A percentile compares a stretch with the other conserved stretches of the same genome.
Conservation (phyloP, 108 stramenopile species). For the Epipyxis sp. region DNA sequence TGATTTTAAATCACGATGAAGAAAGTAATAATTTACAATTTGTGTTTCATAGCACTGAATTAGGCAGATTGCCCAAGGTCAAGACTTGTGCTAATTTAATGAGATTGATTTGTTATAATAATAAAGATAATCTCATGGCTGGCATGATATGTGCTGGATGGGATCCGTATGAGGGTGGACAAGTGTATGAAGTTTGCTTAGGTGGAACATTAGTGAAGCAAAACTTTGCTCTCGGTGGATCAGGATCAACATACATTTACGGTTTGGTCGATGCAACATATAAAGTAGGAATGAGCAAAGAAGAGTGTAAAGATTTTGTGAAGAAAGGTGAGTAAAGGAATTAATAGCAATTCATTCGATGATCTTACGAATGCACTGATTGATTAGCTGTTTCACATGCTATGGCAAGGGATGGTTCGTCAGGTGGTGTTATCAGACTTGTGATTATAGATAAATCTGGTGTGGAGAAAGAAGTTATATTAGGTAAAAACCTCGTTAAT, state of each 20-base stretch:
- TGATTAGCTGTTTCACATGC: slow-evolving; percentile 88
- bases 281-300: slow-evolving; percentile 72
- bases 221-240: slow-evolving; percentile 85
- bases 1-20: neutral
- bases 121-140: slow-evolving; percentile 89
- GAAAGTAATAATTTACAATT: neutral
- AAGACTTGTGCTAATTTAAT: slow-evolving; percentile 26
- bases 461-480: slow-evolving; percentile 55
- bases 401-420: slow-evolving; percentile 94
- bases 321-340: too few species aligned
- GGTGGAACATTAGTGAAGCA: slow-evolving; percentile 87
- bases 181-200: slow-evolving; percentile 79
- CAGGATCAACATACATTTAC: slow-evolving; percentile 87
- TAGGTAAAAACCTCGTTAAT: neutral
- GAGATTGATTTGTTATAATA: slow-evolving; percentile 68
- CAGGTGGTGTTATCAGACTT: slow-evolving; percentile 90
- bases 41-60: slow-evolving; percentile 61
- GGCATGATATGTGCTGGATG: slow-evolving; percentile 96
- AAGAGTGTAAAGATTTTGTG: slow-evolving; percentile 74
- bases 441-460: slow-evolving; percentile 68
- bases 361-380: too few species aligned
- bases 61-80: slow-evolving; percentile 60
- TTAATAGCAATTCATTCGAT: neutral
- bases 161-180: slow-evolving; percentile 83
- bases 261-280: slow-evolving; percentile 78